Conservation (phyloP, 352 stramenopile genomes). For the Globisporangium nagaii region DNA sequence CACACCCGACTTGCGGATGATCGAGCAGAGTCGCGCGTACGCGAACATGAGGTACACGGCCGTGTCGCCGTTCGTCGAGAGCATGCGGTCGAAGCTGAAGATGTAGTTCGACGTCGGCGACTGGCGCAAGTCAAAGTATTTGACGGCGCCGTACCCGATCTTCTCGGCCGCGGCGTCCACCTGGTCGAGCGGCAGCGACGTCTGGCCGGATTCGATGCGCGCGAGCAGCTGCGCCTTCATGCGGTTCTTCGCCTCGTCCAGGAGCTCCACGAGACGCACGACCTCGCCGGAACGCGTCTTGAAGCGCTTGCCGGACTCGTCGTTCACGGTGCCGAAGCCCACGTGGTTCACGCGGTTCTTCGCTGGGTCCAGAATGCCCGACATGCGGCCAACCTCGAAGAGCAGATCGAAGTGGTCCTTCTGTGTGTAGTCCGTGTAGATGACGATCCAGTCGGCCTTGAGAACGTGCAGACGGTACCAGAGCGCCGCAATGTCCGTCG, state of each 20-base stretch:
- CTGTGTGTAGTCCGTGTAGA: constrained; percentile 88
- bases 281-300: constrained; percentile 98
- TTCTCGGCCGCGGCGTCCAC: constrained; percentile 91
- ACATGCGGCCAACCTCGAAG: constrained; percentile 76
- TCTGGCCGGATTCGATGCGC: constrained; percentile 91
- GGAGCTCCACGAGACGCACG: constrained; percentile 97
- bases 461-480: constrained; percentile 84
- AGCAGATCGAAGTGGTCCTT: constrained; percentile 85
- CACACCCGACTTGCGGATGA: constrained; percentile 93
- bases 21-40: constrained; percentile 96
- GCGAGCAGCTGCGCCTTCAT: constrained; percentile 93
- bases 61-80: constrained; percentile 98
- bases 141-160: constrained; percentile 98
- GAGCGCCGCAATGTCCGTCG: constrained; percentile 80
- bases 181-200: constrained; percentile 84
- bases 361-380: constrained; percentile 65
- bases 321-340: constrained; percentile 83
- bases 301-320: constrained; percentile 91
- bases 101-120: constrained; percentile 98
- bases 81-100: constrained; percentile 99
- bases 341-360: constrained; percentile 86
- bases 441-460: constrained; percentile 76
- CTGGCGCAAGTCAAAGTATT: constrained; percentile 99
- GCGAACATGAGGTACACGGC: constrained; percentile 99
- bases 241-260: constrained; percentile 95